Evolutionary conservation across 257 asterid species (phyloP), one percentile per base, ranked within the genome.

Genomic region (Lantana camara): DNA sequence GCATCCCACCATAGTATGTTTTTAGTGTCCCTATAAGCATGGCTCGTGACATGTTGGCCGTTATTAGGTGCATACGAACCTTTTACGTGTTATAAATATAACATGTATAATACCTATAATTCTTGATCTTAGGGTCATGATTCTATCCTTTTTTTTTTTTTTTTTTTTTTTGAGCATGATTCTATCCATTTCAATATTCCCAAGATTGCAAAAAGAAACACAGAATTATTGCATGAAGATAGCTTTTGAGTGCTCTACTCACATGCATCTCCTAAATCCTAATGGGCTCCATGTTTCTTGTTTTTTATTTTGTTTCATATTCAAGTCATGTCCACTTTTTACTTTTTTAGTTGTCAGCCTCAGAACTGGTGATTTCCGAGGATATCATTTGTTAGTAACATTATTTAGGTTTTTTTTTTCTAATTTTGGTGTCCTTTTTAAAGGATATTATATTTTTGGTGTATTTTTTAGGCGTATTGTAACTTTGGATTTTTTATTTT

Each of bases 211-310:
- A 16, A 46, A 17, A 46, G 9, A 15, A 14, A 11, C 4, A 42
- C 24, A 45, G 21, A 53, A 53, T 44, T 47, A 60, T 44, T 51
- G 54, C 70, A 62, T 62, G 60, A 19, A 7, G 45, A 40, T 50
- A 42, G 9, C 32, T 2, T 27, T 4, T 35, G 5, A 8, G 21
- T 57, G 65, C 38, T 34, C 16, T 20, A 53, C 9, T 16, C 16
- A n/a, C n/a, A 41, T 9, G 14, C 68, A 50, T 41, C 57, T 60
- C 32, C 30, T 12, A 46, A 30, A 19, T 60, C 41, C 30, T 14
- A 46, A 30, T 27, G 44, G 40, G 51, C 16, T 44, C 53, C 16
- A 14, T 60, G 57, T 60, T 7, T 29, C 22, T 61, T 60, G 50
- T 69, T 11, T 19, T 30, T 61, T 22, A n/a, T n/a, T n/a, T n/a